These are phyloP conservation scores for Strobilomyces confusus DNA, from an alignment of 768 basidiomycete species.

Conservation along the genomic window DNA sequence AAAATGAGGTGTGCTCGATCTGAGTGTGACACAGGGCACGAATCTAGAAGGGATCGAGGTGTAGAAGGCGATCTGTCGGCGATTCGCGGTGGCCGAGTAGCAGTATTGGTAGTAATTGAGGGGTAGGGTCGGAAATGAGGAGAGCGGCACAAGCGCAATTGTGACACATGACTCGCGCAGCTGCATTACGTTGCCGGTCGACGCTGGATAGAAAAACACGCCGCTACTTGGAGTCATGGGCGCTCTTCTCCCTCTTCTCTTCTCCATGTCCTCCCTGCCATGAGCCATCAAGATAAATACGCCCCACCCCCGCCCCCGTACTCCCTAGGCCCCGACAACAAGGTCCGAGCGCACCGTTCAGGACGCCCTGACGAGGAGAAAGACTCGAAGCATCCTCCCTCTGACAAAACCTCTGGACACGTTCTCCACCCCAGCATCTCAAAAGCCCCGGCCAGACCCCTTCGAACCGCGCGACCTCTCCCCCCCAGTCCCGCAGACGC, in stretches of 20 bases:
- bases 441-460: conserved; percentile 1
- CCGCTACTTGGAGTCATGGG: neutral
- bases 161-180: neutral
- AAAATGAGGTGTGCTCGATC: neutral
- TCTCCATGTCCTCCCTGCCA: neutral
- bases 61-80: conserved; percentile 28
- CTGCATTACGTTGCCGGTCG: conserved; percentile 2
- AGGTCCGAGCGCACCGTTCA: conserved; percentile 33
- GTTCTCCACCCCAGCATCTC: neutral
- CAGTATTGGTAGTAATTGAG: neutral
- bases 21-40: conserved; percentile 53
- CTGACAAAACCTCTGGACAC: conserved; percentile 5
- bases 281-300: conserved; percentile 21
- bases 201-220: conserved; percentile 10
- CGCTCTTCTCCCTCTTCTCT: conserved; percentile 7
- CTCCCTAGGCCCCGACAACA: conserved; percentile 47
- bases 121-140: conserved; percentile 12
- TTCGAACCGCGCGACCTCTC: conserved; percentile 23
- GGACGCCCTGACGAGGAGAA: conserved; percentile 16
- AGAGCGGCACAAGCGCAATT: neutral
- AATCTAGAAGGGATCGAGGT: conserved; percentile 84
- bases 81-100: conserved; percentile 4
- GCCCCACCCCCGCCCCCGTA: conserved; percentile 41
- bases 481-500: conserved; percentile 19
- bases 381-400: conserved; percentile 9